Percentiles rank a stretch among this genome's conserved stretches.
Conservation (phyloP, 2,329 filamentous ascomycete species). For the Colletotrichum agaves region DNA sequence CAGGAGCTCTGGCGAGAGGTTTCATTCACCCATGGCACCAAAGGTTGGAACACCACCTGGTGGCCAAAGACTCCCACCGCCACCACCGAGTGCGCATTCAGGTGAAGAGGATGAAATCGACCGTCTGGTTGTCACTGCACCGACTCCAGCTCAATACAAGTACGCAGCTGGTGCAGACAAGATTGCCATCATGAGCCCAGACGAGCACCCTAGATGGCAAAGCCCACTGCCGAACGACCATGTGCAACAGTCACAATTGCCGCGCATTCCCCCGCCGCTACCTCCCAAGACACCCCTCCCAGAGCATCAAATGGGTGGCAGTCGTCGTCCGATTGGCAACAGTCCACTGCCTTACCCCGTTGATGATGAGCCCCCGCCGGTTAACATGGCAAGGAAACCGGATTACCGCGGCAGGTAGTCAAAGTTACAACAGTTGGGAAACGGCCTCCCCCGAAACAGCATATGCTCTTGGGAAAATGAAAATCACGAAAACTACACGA, state of each 20-base stretch:
- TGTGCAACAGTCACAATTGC: slow-evolving; percentile 42
- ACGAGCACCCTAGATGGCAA: slow-evolving; percentile 64
- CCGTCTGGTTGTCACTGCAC: slow-evolving; percentile 65
- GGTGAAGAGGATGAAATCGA: slow-evolving; percentile 57
- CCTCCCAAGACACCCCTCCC: slow-evolving; percentile 82
- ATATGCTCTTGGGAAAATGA: background rate
- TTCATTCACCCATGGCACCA: slow-evolving; percentile 47
- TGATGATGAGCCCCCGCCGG: slow-evolving; percentile 81
- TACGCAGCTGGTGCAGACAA: slow-evolving; percentile 72
- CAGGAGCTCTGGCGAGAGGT: slow-evolving; percentile 61
- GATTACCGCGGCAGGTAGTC: slow-evolving; percentile 68
- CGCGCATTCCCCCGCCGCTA: slow-evolving; percentile 69
- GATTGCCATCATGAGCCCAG: slow-evolving; percentile 70
- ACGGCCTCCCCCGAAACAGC: background rate
- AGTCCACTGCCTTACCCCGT: slow-evolving; percentile 78
- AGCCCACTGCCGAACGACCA: slow-evolving; percentile 40
- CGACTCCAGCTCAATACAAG: slow-evolving; percentile 68
- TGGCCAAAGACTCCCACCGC: slow-evolving; percentile 42
- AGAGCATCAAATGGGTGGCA: slow-evolving; percentile 54
- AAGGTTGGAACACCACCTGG: slow-evolving; percentile 44
- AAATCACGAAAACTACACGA: background rate
- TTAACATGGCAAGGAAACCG: slow-evolving; percentile 89
- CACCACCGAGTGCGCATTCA: slow-evolving; percentile 44
- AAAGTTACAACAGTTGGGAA: background rate
- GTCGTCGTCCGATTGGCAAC: slow-evolving; percentile 45